A percentile compares a stretch with the other conserved stretches of the same genome.
Conservation (phyloP, 805 yeast species). For the Candida parachauliodes region DNA sequence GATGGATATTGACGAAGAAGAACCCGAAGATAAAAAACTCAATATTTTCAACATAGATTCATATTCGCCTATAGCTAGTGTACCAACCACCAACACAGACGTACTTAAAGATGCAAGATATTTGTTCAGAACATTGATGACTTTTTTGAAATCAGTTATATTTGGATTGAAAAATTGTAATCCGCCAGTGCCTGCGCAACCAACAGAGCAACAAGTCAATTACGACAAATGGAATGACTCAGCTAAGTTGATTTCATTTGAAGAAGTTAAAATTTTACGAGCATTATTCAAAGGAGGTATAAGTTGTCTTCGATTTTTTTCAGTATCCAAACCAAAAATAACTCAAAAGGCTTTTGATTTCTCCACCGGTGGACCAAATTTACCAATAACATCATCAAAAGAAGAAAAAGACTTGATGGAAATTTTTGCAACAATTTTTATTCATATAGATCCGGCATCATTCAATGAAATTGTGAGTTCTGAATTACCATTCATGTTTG, state of each 20-base stretch:
- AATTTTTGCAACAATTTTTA: conserved; percentile 86
- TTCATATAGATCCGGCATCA: conserved; percentile 91
- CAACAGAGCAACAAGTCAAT: conserved; percentile 32
- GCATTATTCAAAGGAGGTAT: conserved; percentile 81
- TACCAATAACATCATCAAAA: conserved; percentile 82
- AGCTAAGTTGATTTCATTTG: conserved; percentile 78
- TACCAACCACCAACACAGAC: conserved; percentile 51
- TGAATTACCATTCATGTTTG: conserved; percentile 74
- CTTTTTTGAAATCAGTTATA: conserved; percentile 84
- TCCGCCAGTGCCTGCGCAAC: conserved; percentile 59
- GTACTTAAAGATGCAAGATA: conserved; percentile 86
- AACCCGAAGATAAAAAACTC: conserved; percentile 10
- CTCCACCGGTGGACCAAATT: conserved; percentile 73
- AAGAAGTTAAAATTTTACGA: conserved; percentile 76
- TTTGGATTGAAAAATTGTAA: conserved; percentile 87
- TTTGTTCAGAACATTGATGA: conserved; percentile 81
- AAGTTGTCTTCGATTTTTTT: conserved; percentile 72
- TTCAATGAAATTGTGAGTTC: conserved; percentile 86
- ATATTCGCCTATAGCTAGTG: conserved; percentile 56
- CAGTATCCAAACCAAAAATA: conserved; percentile 46
- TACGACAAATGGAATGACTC: conserved; percentile 73
- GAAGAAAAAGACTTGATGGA: conserved; percentile 97
- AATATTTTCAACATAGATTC: conserved; percentile 35
- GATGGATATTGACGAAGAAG: conserved; percentile 6
- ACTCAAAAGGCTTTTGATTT: conserved; percentile 44